Evolutionary conservation across 345 rosid genomes (phyloP).

Genomic region (Aquilaria malaccensis): DNA sequence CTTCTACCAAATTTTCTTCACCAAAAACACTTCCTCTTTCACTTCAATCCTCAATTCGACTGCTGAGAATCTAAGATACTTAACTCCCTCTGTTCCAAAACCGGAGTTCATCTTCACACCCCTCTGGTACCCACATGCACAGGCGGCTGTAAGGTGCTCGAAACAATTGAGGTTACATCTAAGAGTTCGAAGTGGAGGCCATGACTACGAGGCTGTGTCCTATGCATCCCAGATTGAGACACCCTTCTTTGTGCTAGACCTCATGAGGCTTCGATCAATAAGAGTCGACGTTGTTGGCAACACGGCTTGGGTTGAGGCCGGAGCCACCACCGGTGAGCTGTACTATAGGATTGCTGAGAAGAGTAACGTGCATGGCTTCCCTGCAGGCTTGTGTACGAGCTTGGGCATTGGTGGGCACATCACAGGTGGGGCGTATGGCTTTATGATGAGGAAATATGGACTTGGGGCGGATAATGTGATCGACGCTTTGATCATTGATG

Average conservation of each 20-base stretch:
- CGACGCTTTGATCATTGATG: conserved; percentile 21
- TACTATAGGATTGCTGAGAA: conserved; percentile 29
- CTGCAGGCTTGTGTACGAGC: conserved; percentile 38
- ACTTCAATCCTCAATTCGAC: conserved; percentile 21
- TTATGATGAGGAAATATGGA: conserved; percentile 23
- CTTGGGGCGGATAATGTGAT: conserved; percentile 19
- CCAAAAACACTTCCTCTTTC: conserved; percentile 25
- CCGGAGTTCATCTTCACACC: conserved; percentile 29
- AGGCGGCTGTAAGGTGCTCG: conserved; percentile 28
- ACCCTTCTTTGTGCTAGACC: conserved; percentile 34
- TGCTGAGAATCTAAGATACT: conserved; percentile 34
- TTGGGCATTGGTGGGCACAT: conserved; percentile 15
- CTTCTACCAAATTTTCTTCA: conserved; percentile 14
- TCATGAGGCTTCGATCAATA: conserved; percentile 18
- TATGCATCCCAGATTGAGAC: conserved; percentile 25
- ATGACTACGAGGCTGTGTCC: conserved; percentile 39
- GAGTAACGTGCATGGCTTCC: conserved; percentile 36
- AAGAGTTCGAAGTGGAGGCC: conserved; percentile 42
- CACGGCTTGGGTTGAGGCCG: conserved; percentile 31
- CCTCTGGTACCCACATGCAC: conserved; percentile 22
- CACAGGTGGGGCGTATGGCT: conserved; percentile 13
- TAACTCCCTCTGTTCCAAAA: conserved; percentile 29
- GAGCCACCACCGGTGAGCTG: conserved; percentile 32
- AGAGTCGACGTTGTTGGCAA: conserved; percentile 16
- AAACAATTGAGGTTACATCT: conserved; percentile 25